Conservation (phyloP, 768 basidiomycete genomes). For the Boletales sp. region DNA sequence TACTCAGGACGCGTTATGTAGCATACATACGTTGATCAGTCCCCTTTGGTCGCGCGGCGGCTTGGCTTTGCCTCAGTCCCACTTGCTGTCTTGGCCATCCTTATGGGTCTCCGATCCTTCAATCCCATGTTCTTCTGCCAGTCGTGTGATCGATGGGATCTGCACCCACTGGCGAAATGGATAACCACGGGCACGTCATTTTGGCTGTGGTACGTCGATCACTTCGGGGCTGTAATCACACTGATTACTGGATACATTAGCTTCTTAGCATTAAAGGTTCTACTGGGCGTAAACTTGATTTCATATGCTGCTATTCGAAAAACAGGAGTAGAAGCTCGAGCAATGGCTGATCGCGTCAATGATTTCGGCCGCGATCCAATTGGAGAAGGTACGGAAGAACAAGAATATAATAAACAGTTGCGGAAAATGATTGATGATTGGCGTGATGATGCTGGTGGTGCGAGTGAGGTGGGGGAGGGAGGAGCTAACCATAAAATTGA, state of each 20-base stretch:
- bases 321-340: slow-evolving; percentile 74
- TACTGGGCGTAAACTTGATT: slow-evolving; percentile 86
- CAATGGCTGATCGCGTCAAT: slow-evolving; percentile 72
- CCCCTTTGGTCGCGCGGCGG: slow-evolving; percentile 88
- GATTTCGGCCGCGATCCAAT: slow-evolving; percentile 89
- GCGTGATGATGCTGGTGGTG: slow-evolving; percentile 62
- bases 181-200: slow-evolving; percentile 57
- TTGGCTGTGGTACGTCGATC: slow-evolving; percentile 78
- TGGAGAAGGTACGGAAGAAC: slow-evolving; percentile 86
- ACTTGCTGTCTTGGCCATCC: slow-evolving; percentile 75
- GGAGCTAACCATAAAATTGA: slow-evolving; percentile 8
- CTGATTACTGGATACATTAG: slow-evolving; percentile 34
- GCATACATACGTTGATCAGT: slow-evolving; percentile 94
- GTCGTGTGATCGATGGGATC: slow-evolving; percentile 36
- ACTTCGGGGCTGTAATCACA: slow-evolving; percentile 7
- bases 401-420: slow-evolving; percentile 80
- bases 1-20: slow-evolving; percentile 25
- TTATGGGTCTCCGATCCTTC: slow-evolving; percentile 73
- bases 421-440: slow-evolving; percentile 66
- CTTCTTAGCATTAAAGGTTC: slow-evolving; percentile 82
- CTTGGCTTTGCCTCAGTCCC: slow-evolving; percentile 93
- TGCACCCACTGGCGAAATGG: slow-evolving; percentile 54
- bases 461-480: slow-evolving; percentile 72
- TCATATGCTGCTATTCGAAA: slow-evolving; percentile 76
- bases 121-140: slow-evolving; percentile 55